Conservation (phyloP, 208 protist species). For the Leptomonas seymouri region DNA sequence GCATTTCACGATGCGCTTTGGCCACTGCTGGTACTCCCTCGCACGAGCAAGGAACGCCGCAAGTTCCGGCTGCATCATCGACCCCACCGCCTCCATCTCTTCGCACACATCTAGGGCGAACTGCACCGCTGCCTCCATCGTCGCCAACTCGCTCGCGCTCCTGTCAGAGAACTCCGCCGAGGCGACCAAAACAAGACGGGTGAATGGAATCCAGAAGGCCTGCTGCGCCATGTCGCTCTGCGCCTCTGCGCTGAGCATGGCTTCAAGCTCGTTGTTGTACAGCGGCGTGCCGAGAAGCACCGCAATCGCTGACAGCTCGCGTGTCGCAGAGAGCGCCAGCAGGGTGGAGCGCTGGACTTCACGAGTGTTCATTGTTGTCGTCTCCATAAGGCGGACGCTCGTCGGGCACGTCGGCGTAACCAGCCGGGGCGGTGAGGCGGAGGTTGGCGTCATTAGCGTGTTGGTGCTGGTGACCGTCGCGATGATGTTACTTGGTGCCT, state of each 20-base stretch:
- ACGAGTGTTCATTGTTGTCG: conserved; percentile 28
- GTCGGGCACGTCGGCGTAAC: conserved; percentile 34
- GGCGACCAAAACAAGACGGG: conserved; percentile 37
- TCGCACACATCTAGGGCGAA: conserved; percentile 64
- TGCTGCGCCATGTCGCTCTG: conserved; percentile 35
- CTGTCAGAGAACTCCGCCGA: conserved; percentile 6
- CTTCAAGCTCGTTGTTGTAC: conserved; percentile 48
- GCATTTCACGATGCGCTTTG: conserved; percentile 56
- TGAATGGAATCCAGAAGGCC: conserved; percentile 69
- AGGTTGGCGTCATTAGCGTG: conserved; percentile 21
- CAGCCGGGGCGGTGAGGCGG: conserved; percentile 22
- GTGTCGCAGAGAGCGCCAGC: conserved; percentile 47
- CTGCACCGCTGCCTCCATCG: conserved; percentile 21
- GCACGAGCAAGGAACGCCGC: conserved; percentile 18
- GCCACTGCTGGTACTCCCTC: conserved; percentile 25
- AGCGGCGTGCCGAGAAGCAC: conserved; percentile 53
- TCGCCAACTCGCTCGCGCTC: background rate
- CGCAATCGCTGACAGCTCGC: conserved; percentile 53
- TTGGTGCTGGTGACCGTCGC: conserved; percentile 37
- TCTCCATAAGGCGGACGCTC: conserved; percentile 25
- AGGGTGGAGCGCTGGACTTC: conserved; percentile 55
- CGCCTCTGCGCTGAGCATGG: conserved; percentile 33
- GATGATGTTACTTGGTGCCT: conserved; percentile 18
- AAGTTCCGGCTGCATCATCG: conserved; percentile 45
- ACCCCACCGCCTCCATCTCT: conserved; percentile 45